Percentiles rank a stretch among this genome's conserved stretches.
These are phyloP conservation scores for Colletotrichum nymphaeae DNA, from an alignment of 2,329 filamentous ascomycete species.

Conservation along the genomic window DNA sequence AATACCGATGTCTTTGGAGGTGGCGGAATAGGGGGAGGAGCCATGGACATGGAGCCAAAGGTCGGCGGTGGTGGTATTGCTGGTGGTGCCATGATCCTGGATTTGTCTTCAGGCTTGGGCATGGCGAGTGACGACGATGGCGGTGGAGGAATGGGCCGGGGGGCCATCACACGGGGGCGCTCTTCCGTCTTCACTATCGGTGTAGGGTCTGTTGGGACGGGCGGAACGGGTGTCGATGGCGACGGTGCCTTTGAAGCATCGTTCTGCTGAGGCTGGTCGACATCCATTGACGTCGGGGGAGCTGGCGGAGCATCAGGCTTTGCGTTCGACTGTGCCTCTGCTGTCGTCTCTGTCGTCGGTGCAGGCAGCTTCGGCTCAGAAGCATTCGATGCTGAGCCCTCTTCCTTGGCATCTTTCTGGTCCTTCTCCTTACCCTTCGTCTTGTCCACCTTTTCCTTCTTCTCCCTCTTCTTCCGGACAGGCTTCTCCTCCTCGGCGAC, in stretches of 20 bases:
- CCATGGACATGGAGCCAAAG: constrained; percentile 15
- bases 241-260: not conserved
- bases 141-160: constrained; percentile 31
- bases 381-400: constrained; percentile 27
- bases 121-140: constrained; percentile 37
- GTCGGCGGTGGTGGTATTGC: constrained; percentile 17
- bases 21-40: constrained; percentile 18
- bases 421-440: constrained; percentile 45
- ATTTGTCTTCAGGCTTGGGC: constrained; percentile 40
- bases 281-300: not conserved
- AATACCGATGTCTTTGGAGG: constrained; percentile 40
- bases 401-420: constrained; percentile 36
- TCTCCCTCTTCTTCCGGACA: constrained; percentile 64
- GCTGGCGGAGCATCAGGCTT: not conserved
- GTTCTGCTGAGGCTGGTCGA: not conserved
- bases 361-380: not conserved
- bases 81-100: constrained; percentile 34
- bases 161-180: constrained; percentile 17
- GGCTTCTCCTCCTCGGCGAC: constrained; percentile 72
- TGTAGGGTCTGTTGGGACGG: not conserved
- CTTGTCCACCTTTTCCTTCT: constrained; percentile 56
- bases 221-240: not conserved
- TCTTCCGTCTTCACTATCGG: constrained; percentile 26
- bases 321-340: not conserved
- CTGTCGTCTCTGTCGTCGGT: not conserved